These are phyloP conservation scores for Aspergillus pseudoterreus DNA, from an alignment of 2,329 filamentous ascomycete species.

Conservation along the genomic window DNA sequence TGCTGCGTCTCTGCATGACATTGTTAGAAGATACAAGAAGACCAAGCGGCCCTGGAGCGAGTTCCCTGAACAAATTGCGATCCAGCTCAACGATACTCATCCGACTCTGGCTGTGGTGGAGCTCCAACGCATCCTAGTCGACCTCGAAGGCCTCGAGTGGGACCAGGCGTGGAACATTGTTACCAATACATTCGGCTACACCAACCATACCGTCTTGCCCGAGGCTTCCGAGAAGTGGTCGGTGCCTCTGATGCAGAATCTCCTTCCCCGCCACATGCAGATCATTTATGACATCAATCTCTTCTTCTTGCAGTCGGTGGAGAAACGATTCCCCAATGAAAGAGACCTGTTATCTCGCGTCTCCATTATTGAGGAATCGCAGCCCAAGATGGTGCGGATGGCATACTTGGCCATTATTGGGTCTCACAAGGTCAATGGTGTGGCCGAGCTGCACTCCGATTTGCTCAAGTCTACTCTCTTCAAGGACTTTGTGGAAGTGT, in stretches of 20 bases:
- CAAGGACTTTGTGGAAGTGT: slow-evolving; percentile 95
- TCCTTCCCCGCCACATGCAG: slow-evolving; percentile 89
- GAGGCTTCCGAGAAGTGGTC: slow-evolving; percentile 99
- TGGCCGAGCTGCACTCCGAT: slow-evolving; percentile 95
- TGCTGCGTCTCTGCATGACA: slow-evolving; percentile 91
- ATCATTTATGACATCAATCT: slow-evolving; percentile 99
- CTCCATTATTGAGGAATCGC: slow-evolving; percentile 96
- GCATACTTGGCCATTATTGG: slow-evolving; percentile 91
- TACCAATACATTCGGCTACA: slow-evolving; percentile 81
- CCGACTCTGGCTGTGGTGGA: slow-evolving; percentile 95
- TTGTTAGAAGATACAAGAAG: slow-evolving; percentile 98
- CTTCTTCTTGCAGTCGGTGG: slow-evolving; percentile 84
- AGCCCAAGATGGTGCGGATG: slow-evolving; percentile 98
- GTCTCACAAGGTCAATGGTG: slow-evolving; percentile 98
- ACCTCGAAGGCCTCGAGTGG: slow-evolving; percentile 89
- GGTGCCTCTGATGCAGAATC: slow-evolving; percentile 83
- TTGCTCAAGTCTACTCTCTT: slow-evolving; percentile 99
- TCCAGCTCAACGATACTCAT: slow-evolving; percentile 97
- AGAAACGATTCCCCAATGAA: slow-evolving; percentile 85
- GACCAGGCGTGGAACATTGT: slow-evolving; percentile 86
- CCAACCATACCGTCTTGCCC: slow-evolving; percentile 95
- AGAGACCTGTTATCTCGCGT: slow-evolving; percentile 79
- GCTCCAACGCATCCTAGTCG: slow-evolving; percentile 85
- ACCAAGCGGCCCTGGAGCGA: slow-evolving; percentile 84
- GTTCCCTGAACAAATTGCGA: slow-evolving; percentile 91